Evolutionary conservation across 805 yeast genomes (phyloP), one percentile per base, ranked within the genome.

Genomic region (Metschnikowia corniflorae): DNA sequence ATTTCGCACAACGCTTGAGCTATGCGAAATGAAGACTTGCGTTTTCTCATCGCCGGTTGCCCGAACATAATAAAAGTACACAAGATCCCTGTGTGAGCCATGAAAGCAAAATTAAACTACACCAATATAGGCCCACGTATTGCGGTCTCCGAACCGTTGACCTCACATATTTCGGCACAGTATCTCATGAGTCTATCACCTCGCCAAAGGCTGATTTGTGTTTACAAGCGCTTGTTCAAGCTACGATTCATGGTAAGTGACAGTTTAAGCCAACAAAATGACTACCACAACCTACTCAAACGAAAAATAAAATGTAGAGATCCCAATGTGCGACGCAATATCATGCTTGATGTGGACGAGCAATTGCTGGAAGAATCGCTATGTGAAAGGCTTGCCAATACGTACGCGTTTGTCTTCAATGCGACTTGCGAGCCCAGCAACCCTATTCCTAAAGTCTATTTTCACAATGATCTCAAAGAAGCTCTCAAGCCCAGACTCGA

Each of bases 211-310:
- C 24, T 34, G 26, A 23, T 26, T 13, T 23, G 41, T 13, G 39
- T 53, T 2, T 68, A 68, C 42, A 65, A 58, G 40, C 55, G 49
- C 30, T 57, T 67, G 28, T 65, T 46, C 43, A 49, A 53, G 21
- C 49, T 67, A 15, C 53, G 72, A 13, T 43, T 54, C 20, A 29
- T 59, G 27, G 42, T 58, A 4, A 52, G 50, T 19, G 39, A 39
- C 6, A 49, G 46, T 7, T 24, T 25, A 15, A 28, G 16, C 13
- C 42, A 37, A 20, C 35, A 34, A 29, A 36, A 46, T 7, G 39
- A 45, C 19, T 62, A 55, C 40, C 39, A 39, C 17, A 50, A 44
- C 7, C 31, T 56, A 8, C 23, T 65, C 28, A 51, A 63, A 33
- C 46, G 67, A 26, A 40, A 31, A 16, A 58, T 65, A 26, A 7